Evolutionary conservation across 1,139 yeast genomes (phyloP).

Genomic region (Saccharomyces pastorianus): DNA sequence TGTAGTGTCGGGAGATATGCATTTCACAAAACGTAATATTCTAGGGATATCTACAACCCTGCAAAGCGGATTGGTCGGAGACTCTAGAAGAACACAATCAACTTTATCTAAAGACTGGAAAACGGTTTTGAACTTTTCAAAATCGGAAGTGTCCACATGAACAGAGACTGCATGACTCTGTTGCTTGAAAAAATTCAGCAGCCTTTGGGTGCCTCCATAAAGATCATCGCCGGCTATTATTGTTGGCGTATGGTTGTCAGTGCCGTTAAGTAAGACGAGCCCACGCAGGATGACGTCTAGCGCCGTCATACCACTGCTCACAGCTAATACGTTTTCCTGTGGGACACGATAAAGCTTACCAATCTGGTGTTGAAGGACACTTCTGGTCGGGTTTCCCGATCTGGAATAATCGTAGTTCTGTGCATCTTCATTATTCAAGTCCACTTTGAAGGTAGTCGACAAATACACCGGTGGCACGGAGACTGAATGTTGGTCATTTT

Average conservation of each 20-base stretch:
- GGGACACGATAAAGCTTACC: constrained; percentile 56
- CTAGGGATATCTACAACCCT: constrained; percentile 73
- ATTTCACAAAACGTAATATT: constrained; percentile 59
- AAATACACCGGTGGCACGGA: constrained; percentile 86
- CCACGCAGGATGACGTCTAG: constrained; percentile 65
- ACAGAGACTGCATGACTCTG: constrained; percentile 62
- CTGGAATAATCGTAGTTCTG: constrained; percentile 78
- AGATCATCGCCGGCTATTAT: constrained; percentile 86
- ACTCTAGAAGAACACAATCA: constrained; percentile 59
- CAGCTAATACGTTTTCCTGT: constrained; percentile 68
- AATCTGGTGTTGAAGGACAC: constrained; percentile 67
- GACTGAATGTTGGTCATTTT: constrained; percentile 55
- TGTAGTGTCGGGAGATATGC: constrained; percentile 54
- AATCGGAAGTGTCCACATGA: constrained; percentile 79
- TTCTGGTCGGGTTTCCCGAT: constrained; percentile 91
- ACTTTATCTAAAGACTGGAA: constrained; percentile 41
- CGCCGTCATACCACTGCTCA: constrained; percentile 89
- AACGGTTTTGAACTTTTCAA: constrained; percentile 32
- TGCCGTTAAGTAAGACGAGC: constrained; percentile 51
- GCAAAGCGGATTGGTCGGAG: constrained; percentile 88
- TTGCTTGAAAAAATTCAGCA: constrained; percentile 62
- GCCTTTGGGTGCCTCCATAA: constrained; percentile 86
- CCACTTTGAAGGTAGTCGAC: constrained; percentile 82
- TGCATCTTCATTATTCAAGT: constrained; percentile 60
- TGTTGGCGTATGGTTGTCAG: constrained; percentile 15